These are phyloP conservation scores for Fusarium brachygibbosum DNA, from an alignment of 2,329 filamentous ascomycete genomes.

Conservation along the genomic window DNA sequence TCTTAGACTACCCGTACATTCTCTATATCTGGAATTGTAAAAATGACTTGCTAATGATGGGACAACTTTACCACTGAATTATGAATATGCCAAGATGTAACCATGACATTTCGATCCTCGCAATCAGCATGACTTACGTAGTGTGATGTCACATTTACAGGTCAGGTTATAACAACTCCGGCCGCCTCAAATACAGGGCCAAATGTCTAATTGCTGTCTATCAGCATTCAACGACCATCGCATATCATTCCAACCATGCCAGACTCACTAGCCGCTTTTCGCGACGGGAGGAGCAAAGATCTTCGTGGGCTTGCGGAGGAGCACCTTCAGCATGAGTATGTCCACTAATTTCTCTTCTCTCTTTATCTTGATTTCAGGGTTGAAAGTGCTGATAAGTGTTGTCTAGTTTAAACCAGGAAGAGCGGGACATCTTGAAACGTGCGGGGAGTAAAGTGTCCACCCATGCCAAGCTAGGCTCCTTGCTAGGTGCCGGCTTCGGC, in stretches of 20 bases:
- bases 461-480: not conserved
- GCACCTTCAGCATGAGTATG: conserved; percentile 16
- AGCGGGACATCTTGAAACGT: not conserved
- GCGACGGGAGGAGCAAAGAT: not conserved
- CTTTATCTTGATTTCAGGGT: too few species aligned
- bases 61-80: not conserved
- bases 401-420: not conserved
- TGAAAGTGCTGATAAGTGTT: not conserved
- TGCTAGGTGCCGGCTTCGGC: not conserved
- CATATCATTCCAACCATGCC: not conserved
- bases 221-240: not conserved
- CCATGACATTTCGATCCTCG: not conserved
- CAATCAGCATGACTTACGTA: rapidly evolving
- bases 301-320: conserved; percentile 3
- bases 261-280: conserved; percentile 9
- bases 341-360: not conserved
- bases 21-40: not conserved
- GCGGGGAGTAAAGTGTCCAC: not conserved
- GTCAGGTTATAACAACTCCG: not conserved
- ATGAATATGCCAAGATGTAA: not conserved
- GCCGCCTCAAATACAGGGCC: too few species aligned
- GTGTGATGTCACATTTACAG: not conserved
- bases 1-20: not conserved
- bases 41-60: not conserved
- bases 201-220: not conserved